A percentile compares a stretch with the other conserved stretches of the same genome.
Conservation (phyloP, 1,284 basidiomycete species). For the Cutaneotrichosporon cavernicola region DNA sequence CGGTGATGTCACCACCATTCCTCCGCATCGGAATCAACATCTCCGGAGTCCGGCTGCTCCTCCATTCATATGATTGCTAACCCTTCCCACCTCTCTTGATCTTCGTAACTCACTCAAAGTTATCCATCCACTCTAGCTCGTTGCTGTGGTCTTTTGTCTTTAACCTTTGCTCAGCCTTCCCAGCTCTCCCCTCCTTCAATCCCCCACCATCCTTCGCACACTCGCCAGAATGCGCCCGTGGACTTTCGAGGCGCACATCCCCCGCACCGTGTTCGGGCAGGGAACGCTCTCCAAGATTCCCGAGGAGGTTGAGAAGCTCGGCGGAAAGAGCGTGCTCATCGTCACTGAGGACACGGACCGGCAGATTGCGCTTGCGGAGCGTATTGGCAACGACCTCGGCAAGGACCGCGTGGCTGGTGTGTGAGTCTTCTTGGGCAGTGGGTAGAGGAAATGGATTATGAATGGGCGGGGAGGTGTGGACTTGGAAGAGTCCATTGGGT, state of each 20-base stretch:
- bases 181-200: background rate
- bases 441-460: too few species aligned
- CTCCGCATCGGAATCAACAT: background rate
- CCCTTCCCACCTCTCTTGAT: background rate
- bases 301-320: conserved; percentile 49
- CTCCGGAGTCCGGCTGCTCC: background rate
- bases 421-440: conserved; percentile 28
- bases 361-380: conserved; percentile 35
- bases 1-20: background rate
- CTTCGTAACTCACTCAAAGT: background rate
- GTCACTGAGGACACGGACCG: conserved; percentile 40
- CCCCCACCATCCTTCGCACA: background rate
- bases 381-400: conserved; percentile 41
- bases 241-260: conserved; percentile 45
- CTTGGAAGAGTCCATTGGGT: too few species aligned
- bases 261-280: conserved; percentile 54
- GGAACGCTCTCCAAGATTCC: conserved; percentile 52
- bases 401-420: conserved; percentile 33
- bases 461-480: too few species aligned
- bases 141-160: background rate
- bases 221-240: conserved; percentile 13
- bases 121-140: background rate
- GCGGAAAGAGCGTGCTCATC: conserved; percentile 49
- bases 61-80: background rate
- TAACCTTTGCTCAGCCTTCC: background rate